Evolutionary conservation across 2,329 filamentous ascomycete species (phyloP).

Genomic region (Samsoniella hepiali): DNA sequence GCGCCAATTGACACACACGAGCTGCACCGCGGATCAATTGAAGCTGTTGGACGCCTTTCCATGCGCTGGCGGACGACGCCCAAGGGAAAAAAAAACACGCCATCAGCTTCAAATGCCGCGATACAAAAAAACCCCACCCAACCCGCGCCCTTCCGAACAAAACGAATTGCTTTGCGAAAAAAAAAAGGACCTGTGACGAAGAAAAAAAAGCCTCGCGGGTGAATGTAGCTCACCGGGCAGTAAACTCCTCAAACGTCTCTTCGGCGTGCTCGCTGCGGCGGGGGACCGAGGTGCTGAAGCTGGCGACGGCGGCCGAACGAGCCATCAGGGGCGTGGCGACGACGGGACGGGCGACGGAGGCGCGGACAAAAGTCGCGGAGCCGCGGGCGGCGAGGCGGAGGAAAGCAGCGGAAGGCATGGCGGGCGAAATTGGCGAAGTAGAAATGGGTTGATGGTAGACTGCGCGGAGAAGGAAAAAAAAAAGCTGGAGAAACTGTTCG

Average conservation of each 20-base stretch:
- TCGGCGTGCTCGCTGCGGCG: slow-evolving; percentile 69
- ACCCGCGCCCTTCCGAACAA: not conserved
- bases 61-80: not conserved
- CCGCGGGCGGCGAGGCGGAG: slow-evolving; percentile 70
- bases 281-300: slow-evolving; percentile 62
- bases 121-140: not conserved
- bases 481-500: slow-evolving; percentile 13
- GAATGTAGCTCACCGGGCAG: slow-evolving; percentile 72
- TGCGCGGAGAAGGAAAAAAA: not conserved
- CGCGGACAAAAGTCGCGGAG: slow-evolving; percentile 57
- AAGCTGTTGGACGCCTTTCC: not conserved
- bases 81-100: not conserved
- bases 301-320: slow-evolving; percentile 48
- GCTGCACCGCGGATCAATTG: slow-evolving; percentile 6
- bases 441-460: no score
- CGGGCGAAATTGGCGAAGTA: not conserved
- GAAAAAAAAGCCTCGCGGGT: not conserved
- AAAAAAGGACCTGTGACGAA: not conserved
- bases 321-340: slow-evolving; percentile 52
- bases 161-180: not conserved
- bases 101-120: slow-evolving; percentile 14
- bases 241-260: slow-evolving; percentile 99
- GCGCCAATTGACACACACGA: not conserved
- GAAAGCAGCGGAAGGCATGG: slow-evolving; percentile 65
- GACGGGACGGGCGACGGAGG: slow-evolving; percentile 57